Evolutionary conservation across 2,329 filamentous ascomycete species (phyloP).

Genomic region (Ascocoryne sarcoides): DNA sequence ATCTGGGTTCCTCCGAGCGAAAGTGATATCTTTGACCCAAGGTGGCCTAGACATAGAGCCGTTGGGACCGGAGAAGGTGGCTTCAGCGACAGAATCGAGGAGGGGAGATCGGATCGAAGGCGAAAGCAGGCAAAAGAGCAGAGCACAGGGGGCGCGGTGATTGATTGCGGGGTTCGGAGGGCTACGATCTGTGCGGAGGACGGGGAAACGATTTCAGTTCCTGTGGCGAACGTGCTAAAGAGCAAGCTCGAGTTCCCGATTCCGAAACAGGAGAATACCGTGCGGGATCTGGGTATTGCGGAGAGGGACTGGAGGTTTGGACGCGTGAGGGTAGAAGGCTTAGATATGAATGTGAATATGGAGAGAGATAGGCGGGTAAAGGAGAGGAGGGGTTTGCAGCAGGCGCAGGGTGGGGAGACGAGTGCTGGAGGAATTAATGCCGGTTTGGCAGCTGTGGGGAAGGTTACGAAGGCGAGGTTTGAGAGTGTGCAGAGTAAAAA

Average conservation of each 20-base stretch:
- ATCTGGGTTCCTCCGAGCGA: slow-evolving; percentile 43
- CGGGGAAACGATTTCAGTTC: not conserved
- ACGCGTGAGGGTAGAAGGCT: slow-evolving; percentile 67
- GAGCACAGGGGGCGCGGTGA: slow-evolving; percentile 1
- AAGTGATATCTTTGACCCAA: slow-evolving; percentile 35
- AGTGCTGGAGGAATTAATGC: slow-evolving; percentile 18
- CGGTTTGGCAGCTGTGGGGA: slow-evolving; percentile 30
- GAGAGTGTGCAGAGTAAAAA: slow-evolving; percentile 56
- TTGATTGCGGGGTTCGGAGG: slow-evolving; percentile 2
- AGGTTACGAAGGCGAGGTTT: slow-evolving; percentile 76
- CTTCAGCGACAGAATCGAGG: not conserved
- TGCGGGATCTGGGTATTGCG: slow-evolving; percentile 34
- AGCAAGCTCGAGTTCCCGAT: not conserved
- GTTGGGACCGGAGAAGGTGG: not conserved
- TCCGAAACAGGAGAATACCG: too few species aligned
- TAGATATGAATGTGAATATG: slow-evolving; percentile 53
- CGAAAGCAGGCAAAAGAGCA: too few species aligned
- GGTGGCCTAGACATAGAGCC: slow-evolving; percentile 19
- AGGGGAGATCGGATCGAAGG: not conserved
- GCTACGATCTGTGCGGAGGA: slow-evolving; percentile 19
- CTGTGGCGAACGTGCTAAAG: not conserved
- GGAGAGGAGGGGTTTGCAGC: slow-evolving; percentile 21
- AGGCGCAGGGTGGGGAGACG: not conserved
- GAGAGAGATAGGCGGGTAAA: slow-evolving; percentile 26
- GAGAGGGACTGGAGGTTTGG: slow-evolving; percentile 73